Percentiles rank a stretch among this genome's conserved stretches.
phyloP scores from a whole-genome alignment of 148 eudicot genomes.

The Beta vulgaris region DNA sequence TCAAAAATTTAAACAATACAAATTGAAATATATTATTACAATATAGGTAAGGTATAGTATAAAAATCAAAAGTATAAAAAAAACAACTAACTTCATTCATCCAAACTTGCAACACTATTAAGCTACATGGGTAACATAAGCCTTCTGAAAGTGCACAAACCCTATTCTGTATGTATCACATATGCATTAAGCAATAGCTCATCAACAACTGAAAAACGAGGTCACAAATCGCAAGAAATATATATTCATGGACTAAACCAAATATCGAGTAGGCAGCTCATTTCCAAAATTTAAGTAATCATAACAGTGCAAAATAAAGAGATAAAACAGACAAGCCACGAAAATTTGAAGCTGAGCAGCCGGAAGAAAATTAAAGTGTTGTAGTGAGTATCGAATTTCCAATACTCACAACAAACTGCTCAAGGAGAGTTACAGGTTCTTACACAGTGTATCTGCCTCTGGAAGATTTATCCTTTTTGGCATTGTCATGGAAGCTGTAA shows the following conservation, averaged over 20 bases:
- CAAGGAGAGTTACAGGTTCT: slow-evolving; percentile 17
- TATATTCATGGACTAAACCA: neutral
- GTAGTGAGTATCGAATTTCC: neutral
- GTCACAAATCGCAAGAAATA: neutral
- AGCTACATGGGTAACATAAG: neutral
- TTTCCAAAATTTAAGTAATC: neutral
- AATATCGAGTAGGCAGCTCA: neutral
- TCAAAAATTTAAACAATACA: too few relatives aligned
- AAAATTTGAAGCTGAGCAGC: slow-evolving; percentile 15
- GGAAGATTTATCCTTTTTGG: slow-evolving; percentile 55
- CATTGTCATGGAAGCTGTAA: slow-evolving; percentile 69
- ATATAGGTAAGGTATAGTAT: too few relatives aligned
- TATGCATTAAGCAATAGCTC: slow-evolving; percentile 8
- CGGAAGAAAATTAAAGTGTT: neutral
- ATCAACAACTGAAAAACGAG: neutral
- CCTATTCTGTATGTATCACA: neutral
- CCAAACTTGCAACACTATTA: neutral
- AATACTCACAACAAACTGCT: slow-evolving; percentile 8
- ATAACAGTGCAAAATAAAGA: neutral
- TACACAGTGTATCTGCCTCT: slow-evolving; percentile 61
- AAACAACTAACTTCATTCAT: neutral
- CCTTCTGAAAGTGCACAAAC: neutral
- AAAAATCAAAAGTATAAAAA: too few relatives aligned
- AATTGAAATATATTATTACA: too few relatives aligned
- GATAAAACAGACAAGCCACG: slow-evolving; percentile 1